Evolutionary conservation across 768 basidiomycete genomes (phyloP).

Genomic region (Rhizopogon vesiculosus): DNA sequence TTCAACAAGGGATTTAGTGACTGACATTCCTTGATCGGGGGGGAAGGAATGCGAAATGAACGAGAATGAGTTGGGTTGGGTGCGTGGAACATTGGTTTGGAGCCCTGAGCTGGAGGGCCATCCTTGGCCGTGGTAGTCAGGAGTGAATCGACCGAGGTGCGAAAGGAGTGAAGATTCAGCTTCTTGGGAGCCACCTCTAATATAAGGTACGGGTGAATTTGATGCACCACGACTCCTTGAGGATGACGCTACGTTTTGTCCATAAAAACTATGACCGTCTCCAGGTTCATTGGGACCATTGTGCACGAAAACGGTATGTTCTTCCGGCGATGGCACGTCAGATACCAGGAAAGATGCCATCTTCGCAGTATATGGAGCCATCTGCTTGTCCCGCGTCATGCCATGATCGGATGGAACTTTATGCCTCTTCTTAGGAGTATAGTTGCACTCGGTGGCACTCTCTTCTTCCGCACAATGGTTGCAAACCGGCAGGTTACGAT

Average conservation of each 20-base stretch:
- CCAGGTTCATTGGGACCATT: constrained; percentile 19
- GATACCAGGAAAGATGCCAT: constrained; percentile 46
- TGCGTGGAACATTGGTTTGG: constrained; percentile 17
- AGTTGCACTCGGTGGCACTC: constrained; percentile 55
- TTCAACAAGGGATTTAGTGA: constrained; percentile 41
- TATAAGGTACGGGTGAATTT: constrained; percentile 20
- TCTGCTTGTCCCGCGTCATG: constrained; percentile 30
- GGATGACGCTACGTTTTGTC: constrained; percentile 40
- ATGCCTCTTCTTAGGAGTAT: constrained; percentile 67
- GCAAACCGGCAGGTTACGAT: constrained; percentile 67
- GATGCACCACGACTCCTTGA: constrained; percentile 18
- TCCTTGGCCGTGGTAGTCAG: constrained; percentile 19
- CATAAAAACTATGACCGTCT: constrained; percentile 40
- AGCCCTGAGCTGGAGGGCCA: constrained; percentile 14
- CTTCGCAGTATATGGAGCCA: constrained; percentile 39
- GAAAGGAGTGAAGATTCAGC: constrained; percentile 11
- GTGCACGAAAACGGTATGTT: constrained; percentile 10
- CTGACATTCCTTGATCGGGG: constrained; percentile 31
- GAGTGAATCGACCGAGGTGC: constrained; percentile 13
- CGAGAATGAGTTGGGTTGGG: constrained; percentile 28
- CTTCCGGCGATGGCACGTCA: constrained; percentile 32
- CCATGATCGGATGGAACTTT: constrained; percentile 45
- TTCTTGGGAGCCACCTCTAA: constrained; percentile 8
- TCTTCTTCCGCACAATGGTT: constrained; percentile 55
- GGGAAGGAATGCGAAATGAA: constrained; percentile 42